Conservation (phyloP, 345 rosid genomes). For the Acer negundo region DNA sequence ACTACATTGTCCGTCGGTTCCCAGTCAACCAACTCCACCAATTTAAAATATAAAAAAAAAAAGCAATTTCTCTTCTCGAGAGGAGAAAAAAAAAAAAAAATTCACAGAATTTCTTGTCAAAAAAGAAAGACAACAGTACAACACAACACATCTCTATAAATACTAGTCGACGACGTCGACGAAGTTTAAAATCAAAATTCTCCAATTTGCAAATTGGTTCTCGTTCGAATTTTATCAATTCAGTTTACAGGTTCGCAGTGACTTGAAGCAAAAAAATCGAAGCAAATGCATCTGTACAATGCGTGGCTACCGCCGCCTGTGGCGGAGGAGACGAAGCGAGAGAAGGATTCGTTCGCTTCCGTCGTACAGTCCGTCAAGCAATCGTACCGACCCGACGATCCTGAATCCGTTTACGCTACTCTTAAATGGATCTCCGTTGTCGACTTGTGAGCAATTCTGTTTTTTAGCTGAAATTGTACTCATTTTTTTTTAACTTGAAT, state of each 20-base stretch:
- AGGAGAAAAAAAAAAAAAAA: not conserved
- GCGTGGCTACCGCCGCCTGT: slow-evolving; percentile 97
- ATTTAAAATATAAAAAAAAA: not conserved
- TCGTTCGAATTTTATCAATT: not conserved
- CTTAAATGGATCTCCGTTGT: slow-evolving; percentile 92
- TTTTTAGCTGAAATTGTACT: not conserved
- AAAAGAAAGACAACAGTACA: slow-evolving; percentile 35
- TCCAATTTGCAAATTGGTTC: not conserved
- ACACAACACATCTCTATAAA: slow-evolving; percentile 8
- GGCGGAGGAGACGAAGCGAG: slow-evolving; percentile 78
- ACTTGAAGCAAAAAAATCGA: slow-evolving; percentile 15
- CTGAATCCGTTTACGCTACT: slow-evolving; percentile 88
- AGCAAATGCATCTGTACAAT: slow-evolving; percentile 89
- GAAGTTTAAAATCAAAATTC: not conserved
- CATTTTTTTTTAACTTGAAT: not conserved
- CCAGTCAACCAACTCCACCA: not conserved
- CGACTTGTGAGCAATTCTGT: slow-evolving; percentile 59
- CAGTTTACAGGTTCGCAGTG: not conserved
- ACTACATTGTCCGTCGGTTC: not conserved
- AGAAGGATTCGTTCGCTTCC: slow-evolving; percentile 73
- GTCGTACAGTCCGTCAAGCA: slow-evolving; percentile 67
- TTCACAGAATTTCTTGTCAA: slow-evolving; percentile 35
- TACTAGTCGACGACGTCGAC: slow-evolving; percentile 7
- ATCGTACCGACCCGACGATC: slow-evolving; percentile 70
- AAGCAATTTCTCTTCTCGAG: not conserved